These are phyloP conservation scores for Leptodermis oblonga DNA, from an alignment of 257 asterid genomes.

Conservation along the genomic window DNA sequence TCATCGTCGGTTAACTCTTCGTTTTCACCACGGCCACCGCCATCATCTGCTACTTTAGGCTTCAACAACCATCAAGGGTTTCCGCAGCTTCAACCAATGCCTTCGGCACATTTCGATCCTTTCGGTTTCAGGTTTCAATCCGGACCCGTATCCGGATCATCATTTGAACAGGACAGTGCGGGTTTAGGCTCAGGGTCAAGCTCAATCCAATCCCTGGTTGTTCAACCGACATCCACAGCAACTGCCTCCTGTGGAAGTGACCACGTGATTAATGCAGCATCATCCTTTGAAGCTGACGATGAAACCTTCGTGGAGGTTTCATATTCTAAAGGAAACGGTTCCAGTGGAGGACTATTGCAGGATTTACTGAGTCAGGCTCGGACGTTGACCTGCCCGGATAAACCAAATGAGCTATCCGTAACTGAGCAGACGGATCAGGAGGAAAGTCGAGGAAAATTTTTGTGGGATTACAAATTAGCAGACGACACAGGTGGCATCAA, in stretches of 20 bases:
- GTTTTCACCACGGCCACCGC: slow-evolving; percentile 10
- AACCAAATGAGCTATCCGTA: not conserved
- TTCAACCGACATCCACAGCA: slow-evolving; percentile 17
- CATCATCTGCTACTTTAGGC: slow-evolving; percentile 11
- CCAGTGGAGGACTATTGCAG: slow-evolving; percentile 46
- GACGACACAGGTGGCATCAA: slow-evolving; percentile 17
- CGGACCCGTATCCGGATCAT: slow-evolving; percentile 13
- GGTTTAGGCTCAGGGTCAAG: slow-evolving; percentile 31
- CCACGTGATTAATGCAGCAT: slow-evolving; percentile 21
- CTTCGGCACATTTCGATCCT: slow-evolving; percentile 27
- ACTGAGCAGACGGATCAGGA: slow-evolving; percentile 7
- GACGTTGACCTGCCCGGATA: slow-evolving; percentile 21
- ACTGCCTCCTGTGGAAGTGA: slow-evolving; percentile 35
- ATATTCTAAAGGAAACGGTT: not conserved
- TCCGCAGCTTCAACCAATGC: slow-evolving; percentile 18
- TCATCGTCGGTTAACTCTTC: slow-evolving; percentile 25
- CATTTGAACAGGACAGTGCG: slow-evolving; percentile 10
- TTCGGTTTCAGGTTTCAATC: too few species aligned
- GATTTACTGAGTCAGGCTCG: slow-evolving; percentile 48
- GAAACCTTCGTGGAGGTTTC: slow-evolving; percentile 21
- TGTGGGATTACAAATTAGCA: slow-evolving; percentile 22
- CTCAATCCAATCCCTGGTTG: slow-evolving; percentile 41
- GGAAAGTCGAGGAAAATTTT: slow-evolving; percentile 8
- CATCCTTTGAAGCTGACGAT: slow-evolving; percentile 30
- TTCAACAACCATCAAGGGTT: slow-evolving; percentile 18